A percentile compares a stretch with the other conserved stretches of the same genome.
These are phyloP conservation scores for Lindgomyces ingoldianus DNA, from an alignment of 495 filamentous ascomycete genomes.

Conservation along the genomic window DNA sequence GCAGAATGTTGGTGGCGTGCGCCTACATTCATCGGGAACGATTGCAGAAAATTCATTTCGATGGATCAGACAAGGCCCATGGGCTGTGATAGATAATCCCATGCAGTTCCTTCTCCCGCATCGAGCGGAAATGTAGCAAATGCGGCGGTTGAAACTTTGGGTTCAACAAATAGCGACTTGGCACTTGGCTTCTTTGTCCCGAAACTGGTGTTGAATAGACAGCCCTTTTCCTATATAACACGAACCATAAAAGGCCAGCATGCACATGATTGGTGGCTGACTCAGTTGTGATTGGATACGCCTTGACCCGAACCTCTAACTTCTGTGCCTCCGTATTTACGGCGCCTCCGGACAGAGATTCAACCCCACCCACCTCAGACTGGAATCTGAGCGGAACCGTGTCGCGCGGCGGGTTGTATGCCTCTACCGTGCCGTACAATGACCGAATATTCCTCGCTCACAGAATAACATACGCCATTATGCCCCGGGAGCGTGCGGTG, in stretches of 20 bases:
- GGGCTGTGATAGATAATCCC: background rate
- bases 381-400: background rate
- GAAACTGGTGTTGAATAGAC: conserved; percentile 8
- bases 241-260: background rate
- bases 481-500: conserved; percentile 32
- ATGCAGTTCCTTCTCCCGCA: no score
- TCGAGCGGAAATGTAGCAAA: background rate
- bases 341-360: background rate
- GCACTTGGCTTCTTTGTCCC: background rate
- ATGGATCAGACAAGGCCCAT: background rate
- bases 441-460: background rate
- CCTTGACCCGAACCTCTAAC: background rate
- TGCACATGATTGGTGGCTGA: background rate
- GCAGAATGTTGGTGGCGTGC: background rate
- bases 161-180: background rate
- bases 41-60: background rate
- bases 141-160: background rate
- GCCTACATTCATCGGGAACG: background rate
- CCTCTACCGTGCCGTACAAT: conserved; percentile 3
- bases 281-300: background rate
- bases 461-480: conserved; percentile 12
- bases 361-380: background rate
- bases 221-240: background rate
- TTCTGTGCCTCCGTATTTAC: background rate
- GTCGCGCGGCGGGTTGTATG: background rate